Evolutionary conservation across 441 rosid genomes (phyloP).

Genomic region (Geranium incanum): DNA sequence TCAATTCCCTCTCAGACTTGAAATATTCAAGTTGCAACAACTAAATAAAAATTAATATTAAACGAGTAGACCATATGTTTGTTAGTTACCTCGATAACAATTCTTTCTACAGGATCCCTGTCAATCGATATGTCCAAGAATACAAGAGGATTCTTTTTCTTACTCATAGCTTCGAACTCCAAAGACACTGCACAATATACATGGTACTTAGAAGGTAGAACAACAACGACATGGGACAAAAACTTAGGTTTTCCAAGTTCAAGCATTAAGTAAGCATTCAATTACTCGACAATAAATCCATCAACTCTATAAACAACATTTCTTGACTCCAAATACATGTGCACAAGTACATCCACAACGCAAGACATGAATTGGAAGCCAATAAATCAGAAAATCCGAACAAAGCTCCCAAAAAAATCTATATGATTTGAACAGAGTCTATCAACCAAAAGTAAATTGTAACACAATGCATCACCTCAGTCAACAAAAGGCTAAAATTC

Average conservation of each 20-base stretch:
- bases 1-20: background rate
- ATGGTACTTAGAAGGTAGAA: conserved; percentile 10
- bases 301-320: background rate
- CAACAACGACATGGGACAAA: background rate
- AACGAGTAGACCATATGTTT: background rate
- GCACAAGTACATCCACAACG: too few species aligned
- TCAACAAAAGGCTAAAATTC: background rate
- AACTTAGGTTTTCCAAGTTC: background rate
- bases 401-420: too few species aligned
- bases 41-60: background rate
- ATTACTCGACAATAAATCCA: background rate
- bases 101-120: conserved; percentile 59
- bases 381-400: too few species aligned
- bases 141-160: conserved; percentile 69
- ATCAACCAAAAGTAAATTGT: background rate
- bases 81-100: conserved; percentile 67
- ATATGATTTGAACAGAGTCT: background rate
- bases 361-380: too few species aligned
- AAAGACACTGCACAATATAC: conserved; percentile 6
- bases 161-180: conserved; percentile 44
- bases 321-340: background rate
- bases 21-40: conserved; percentile 6
- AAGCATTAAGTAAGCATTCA: background rate
- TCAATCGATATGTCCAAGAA: conserved; percentile 69
- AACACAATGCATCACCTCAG: background rate